Conservation (phyloP, 345 rosid genomes). For the Diplotaxis tenuifolia region DNA sequence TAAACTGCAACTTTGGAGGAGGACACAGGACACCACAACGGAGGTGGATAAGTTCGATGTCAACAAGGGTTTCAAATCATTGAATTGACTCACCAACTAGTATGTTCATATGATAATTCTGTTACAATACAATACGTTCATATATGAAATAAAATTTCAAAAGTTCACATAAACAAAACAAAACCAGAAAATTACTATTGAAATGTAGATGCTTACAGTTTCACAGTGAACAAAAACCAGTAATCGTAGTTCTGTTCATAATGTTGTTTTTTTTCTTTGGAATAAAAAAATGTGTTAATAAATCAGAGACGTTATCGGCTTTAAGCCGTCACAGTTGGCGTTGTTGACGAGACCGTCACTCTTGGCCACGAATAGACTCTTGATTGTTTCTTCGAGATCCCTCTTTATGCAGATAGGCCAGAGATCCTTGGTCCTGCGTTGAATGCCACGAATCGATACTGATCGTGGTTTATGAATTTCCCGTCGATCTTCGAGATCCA, state of each 20-base stretch:
- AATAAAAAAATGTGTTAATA: background rate
- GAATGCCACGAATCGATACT: conserved; percentile 77
- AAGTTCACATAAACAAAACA: background rate
- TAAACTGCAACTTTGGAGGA: no score
- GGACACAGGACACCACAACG: no score
- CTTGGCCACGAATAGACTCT: conserved; percentile 29
- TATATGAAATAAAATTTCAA: background rate
- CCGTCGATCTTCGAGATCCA: conserved; percentile 70
- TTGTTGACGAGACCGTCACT: conserved; percentile 11
- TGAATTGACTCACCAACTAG: no score
- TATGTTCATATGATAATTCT: no score
- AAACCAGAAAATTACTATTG: background rate
- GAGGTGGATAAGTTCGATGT: no score
- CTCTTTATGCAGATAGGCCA: conserved; percentile 63
- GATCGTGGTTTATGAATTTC: conserved; percentile 54
- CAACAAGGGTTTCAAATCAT: no score
- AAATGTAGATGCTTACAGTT: conserved; percentile 10
- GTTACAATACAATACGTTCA: no score
- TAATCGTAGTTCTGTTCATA: background rate
- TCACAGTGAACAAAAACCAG: background rate
- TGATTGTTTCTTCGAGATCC: conserved; percentile 45
- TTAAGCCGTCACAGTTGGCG: conserved; percentile 33
- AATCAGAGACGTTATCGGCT: background rate
- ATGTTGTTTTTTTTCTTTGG: background rate
- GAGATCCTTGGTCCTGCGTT: conserved; percentile 90